Evolutionary conservation across 805 yeast species (phyloP), one percentile per base, ranked within the genome.

Genomic region (Sporopachydermia quercuum): DNA sequence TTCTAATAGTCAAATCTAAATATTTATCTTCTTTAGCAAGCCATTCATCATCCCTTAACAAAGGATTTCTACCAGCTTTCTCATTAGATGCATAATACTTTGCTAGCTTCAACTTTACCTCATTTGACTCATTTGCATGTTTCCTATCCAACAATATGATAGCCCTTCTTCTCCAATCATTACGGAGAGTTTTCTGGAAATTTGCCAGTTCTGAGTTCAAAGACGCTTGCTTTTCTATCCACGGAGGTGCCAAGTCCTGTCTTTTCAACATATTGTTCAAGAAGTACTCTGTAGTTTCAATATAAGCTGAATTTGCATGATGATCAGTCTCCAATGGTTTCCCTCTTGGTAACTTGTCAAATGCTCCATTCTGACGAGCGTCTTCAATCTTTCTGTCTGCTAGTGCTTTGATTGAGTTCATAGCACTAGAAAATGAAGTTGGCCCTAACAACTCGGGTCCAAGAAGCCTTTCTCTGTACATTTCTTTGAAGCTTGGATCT

Each of bases 211-310:
- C 71, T 2, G 49, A 43, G 35, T 69, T 66, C 3, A 78, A 71
- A 2, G 71, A 65, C 15, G 71, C 63, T 54, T 82, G 91, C 41
- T 72, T 76, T 49, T 84, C 94, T 30, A 86, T 78, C 96, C 96
- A 86, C 0, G 94, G 94, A 0, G 95, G 94, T 6, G 76, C 61
- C 1, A 83, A 76, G 38, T 83, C 86, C 55, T 86, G 95, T 35
- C 72, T 69, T 40, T 68, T 71, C 42, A 86, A 58, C 36, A 86
- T 78, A 45, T 81, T 75, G 57, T 86, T 86, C 60, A 86, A 57
- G 53, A 84, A 83, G 54, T 76, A 83, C 48, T 78, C 93, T 40
- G 75, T 82, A 43, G 69, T 70, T 55, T 73, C 91, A 42, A 68
- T 63, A 56, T 65, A 78, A 37, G 74, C 78, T 53, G 61, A 72